Evolutionary conservation across 2,329 filamentous ascomycete genomes (phyloP), one percentile per base, ranked within the genome.

Genomic region (Venturia effusa): DNA sequence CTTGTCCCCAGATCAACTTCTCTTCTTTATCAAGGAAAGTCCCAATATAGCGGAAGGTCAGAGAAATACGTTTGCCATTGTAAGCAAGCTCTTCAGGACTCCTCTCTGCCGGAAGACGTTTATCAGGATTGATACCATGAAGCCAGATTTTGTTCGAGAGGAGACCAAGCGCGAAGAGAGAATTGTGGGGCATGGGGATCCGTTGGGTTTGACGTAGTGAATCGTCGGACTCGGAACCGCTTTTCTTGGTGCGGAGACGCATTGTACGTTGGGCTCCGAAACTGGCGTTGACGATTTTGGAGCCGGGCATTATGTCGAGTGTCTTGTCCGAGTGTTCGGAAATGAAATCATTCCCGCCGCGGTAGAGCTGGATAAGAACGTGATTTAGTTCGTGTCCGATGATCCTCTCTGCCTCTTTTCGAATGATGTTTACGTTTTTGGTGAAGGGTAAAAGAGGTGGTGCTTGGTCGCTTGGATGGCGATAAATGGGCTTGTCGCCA

Each of bases 291-390:
- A 92, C 91, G 68, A 99, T 96, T 66, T 82, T 92, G 30, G 89
- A 94, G 4, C 82, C 86, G 32, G 83, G 84, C 15, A 85, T 86
- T 64, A 99, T 94, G 73, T 99, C 94, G 30, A 99, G 80, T 0
- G 93, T 96, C 77, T 99, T 99, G 74, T 99, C 94, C 45, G 91
- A 95, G 72, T 99, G 94, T 72, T 99, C 94, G 0, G 90, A 94
- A 67, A 99, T 99, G 72, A 91, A 91, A 75, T 99, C 94, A 59
- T 84, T 85, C 2, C 93, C 90, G 68, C 83, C 83, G n/a, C 94
- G 89, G 71, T 99, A 99, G 65, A 92, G 84, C 71, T 99, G 94
- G 57, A 99, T 95, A 59, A 99, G 78, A 0, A 87, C 92, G 72
- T 99, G 94, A 70, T 99, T 99, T 51, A 99, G 76, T 0, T 84